A percentile compares a stretch with the other conserved stretches of the same genome.
These are phyloP conservation scores for Teunomyces pallodes DNA, from an alignment of 805 yeast genomes.

Conservation along the genomic window DNA sequence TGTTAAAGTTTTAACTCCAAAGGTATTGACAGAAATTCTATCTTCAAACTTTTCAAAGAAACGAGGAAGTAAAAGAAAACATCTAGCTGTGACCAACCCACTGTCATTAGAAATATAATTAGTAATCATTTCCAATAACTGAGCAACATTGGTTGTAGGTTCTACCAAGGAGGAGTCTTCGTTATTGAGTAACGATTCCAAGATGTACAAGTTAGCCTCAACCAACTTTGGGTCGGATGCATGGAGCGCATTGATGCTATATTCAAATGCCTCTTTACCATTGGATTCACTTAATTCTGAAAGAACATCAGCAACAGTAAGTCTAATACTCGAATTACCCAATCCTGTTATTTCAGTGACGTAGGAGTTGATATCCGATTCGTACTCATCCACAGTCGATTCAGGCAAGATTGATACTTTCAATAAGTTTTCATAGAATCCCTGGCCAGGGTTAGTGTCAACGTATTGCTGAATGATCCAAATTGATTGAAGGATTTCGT, in stretches of 20 bases:
- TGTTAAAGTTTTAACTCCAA: conserved; percentile 28
- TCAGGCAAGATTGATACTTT: conserved; percentile 41
- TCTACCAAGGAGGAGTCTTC: conserved; percentile 25
- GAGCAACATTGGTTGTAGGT: conserved; percentile 6
- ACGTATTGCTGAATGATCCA: conserved; percentile 27
- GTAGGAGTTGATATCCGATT: conserved; percentile 62
- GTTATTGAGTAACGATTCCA: conserved; percentile 44
- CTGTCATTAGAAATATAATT: conserved; percentile 10
- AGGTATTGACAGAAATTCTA: conserved; percentile 24
- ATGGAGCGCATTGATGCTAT: background rate
- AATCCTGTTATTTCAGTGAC: conserved; percentile 76
- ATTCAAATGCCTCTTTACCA: conserved; percentile 16
- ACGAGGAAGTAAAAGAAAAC: conserved; percentile 53
- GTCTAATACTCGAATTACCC: conserved; percentile 51
- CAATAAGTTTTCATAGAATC: conserved; percentile 27
- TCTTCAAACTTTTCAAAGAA: conserved; percentile 52
- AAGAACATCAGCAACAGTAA: conserved; percentile 56
- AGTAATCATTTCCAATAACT: conserved; percentile 7
- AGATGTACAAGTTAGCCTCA: conserved; percentile 42
- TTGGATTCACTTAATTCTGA: conserved; percentile 47
- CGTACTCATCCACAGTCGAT: conserved; percentile 47
- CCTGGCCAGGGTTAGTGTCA: conserved; percentile 12
- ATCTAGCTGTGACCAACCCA: conserved; percentile 46
- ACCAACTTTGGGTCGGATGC: conserved; percentile 21
- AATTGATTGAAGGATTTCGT: conserved; percentile 33